These are phyloP conservation scores for Colletotrichum gigasporum DNA, from an alignment of 2,329 filamentous ascomycete genomes.

Conservation along the genomic window DNA sequence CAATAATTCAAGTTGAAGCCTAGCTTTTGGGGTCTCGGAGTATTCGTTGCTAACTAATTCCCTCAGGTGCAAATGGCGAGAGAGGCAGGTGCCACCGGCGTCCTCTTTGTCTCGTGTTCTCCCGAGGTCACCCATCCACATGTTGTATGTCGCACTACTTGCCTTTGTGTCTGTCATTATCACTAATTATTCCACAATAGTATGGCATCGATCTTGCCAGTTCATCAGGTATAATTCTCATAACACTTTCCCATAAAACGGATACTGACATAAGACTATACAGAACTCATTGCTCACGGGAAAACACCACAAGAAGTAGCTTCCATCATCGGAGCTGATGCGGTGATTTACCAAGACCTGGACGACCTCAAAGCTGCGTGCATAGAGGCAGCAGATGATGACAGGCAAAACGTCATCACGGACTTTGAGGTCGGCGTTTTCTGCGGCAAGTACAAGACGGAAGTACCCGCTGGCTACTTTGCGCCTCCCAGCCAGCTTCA, in stretches of 20 bases:
- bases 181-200: constrained; percentile 34
- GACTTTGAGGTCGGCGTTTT: constrained; percentile 94
- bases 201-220: constrained; percentile 59
- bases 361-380: constrained; percentile 83
- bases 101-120: constrained; percentile 84
- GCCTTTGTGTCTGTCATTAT: not conserved
- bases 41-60: constrained; percentile 57
- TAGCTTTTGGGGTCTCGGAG: not conserved
- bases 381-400: constrained; percentile 71
- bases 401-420: constrained; percentile 52
- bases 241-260: not conserved
- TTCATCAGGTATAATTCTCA: constrained; percentile 40
- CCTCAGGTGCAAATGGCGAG: constrained; percentile 73
- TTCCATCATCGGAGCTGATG: constrained; percentile 51
- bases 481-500: no score
- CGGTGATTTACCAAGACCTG: constrained; percentile 69
- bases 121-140: constrained; percentile 87
- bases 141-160: constrained; percentile 77
- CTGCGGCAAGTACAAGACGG: constrained; percentile 86
- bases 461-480: no score
- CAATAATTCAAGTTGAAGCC: constrained; percentile 40
- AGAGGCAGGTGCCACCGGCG: constrained; percentile 82
- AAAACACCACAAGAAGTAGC: constrained; percentile 52
- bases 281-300: constrained; percentile 52
- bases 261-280: constrained; percentile 1